Evolutionary conservation across 2,329 filamentous ascomycete genomes (phyloP), one percentile per base, ranked within the genome.

Genomic region (Fusarium sp.): DNA sequence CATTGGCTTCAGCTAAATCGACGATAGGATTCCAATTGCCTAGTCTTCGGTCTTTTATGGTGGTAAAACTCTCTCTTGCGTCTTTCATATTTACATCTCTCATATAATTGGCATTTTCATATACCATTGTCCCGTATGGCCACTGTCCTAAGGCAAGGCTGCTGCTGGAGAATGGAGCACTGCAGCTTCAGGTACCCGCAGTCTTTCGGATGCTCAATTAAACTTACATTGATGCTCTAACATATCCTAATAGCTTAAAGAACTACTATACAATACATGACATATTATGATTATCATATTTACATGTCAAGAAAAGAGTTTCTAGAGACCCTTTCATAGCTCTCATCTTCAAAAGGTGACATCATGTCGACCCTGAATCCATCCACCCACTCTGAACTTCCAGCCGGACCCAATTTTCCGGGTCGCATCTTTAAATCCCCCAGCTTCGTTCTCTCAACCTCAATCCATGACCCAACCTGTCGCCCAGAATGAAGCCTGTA

Each of bases 401-500:
- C 60, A 70, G 48, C 62, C 57, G 53, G 72, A 65, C 72, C 74
- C 70, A 73, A 68, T 76, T 77, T 76, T 76, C 42, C 54, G 61
- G 59, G 51, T 72, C 60, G 24, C 62, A 63, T 58, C 65, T 60
- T 61, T 51, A 62, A 50, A 44, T 48, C 58, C 50, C 45, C 38
- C 39, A 50, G 64, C 47, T 63, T 72, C 63, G 50, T 44, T 61
- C 42, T 44, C 58, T 60, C 60, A 68, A 61, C 42, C 44, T 42
- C 36, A 44, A 20, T 55, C 24, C 56, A 61, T 56, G 28, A 58
- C 53, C 45, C 68, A 64, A 53, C 56, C 42, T 54, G 36, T 73
- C 58, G 44, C 70, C 41, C 56, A 67, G 30, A 38, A 88, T 88
- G 86, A 83, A 83, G 69, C 77, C 81, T 30, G 71, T 83, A 38